Conservation (phyloP, 352 stramenopile species). For the Pythium pyrilobum region DNA sequence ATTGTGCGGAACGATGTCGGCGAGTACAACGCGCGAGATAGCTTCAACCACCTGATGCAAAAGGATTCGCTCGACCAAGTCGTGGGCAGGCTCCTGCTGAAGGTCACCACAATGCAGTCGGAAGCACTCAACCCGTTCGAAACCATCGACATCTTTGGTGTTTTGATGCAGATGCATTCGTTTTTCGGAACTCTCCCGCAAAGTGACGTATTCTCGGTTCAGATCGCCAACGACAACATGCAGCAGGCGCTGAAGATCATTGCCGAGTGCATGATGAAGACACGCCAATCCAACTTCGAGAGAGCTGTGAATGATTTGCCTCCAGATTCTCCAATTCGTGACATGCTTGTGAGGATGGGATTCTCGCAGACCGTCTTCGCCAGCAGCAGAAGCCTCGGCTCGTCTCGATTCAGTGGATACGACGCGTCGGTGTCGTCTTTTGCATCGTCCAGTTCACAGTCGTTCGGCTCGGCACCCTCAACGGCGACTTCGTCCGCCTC, state of each 20-base stretch:
- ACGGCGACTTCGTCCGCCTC: not conserved
- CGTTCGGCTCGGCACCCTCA: not conserved
- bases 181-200: constrained; percentile 75
- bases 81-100: constrained; percentile 62
- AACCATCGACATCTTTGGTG: constrained; percentile 71
- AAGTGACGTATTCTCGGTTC: constrained; percentile 56
- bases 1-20: constrained; percentile 75
- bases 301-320: constrained; percentile 43
- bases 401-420: constrained; percentile 16
- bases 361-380: constrained; percentile 18
- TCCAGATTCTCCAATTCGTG: constrained; percentile 13
- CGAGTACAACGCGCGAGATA: constrained; percentile 73
- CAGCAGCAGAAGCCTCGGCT: constrained; percentile 14
- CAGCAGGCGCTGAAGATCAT: constrained; percentile 64
- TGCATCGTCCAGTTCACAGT: constrained; percentile 3
- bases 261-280: constrained; percentile 50
- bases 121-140: constrained; percentile 63
- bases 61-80: constrained; percentile 77
- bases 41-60: constrained; percentile 66
- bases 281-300: constrained; percentile 46
- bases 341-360: constrained; percentile 36
- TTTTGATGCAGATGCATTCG: constrained; percentile 85
- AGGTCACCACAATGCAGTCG: constrained; percentile 55
- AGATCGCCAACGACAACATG: constrained; percentile 78
- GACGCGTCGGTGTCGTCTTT: constrained; percentile 9